Percentiles rank a stretch among this genome's conserved stretches.
Conservation (phyloP, 495 filamentous ascomycete species). For the Parathielavia hyrcaniae region DNA sequence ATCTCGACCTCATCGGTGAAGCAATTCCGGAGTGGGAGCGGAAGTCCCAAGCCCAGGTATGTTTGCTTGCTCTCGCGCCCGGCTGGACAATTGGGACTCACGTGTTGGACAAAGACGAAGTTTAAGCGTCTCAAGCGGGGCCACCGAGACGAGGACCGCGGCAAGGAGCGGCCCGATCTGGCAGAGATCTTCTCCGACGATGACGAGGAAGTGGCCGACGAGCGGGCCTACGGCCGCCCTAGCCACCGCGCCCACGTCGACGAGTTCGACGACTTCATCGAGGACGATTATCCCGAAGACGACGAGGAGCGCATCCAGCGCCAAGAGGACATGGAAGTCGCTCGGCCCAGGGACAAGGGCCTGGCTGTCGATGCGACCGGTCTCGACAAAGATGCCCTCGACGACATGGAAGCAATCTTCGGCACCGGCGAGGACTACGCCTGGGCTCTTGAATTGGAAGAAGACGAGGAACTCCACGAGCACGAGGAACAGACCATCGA, state of each 20-base stretch:
- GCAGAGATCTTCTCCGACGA: constrained; percentile 94
- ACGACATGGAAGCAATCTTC: constrained; percentile 93
- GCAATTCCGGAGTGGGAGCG: constrained; percentile 62
- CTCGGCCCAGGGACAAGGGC: constrained; percentile 59
- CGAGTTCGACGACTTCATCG: constrained; percentile 96
- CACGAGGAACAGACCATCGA: constrained; percentile 66
- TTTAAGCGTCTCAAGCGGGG: constrained; percentile 95
- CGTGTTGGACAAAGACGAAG: constrained; percentile 56
- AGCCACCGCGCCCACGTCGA: constrained; percentile 56
- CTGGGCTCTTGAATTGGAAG: constrained; percentile 82
- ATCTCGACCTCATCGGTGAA: constrained; percentile 88
- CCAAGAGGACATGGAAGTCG: constrained; percentile 82
- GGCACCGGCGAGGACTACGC: constrained; percentile 92
- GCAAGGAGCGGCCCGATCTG: constrained; percentile 61
- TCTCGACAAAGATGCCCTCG: constrained; percentile 81
- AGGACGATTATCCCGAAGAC: constrained; percentile 87
- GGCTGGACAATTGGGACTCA: constrained; percentile 23
- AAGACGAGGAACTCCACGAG: constrained; percentile 66
- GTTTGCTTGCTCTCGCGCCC: constrained; percentile 4
- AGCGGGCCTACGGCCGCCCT: constrained; percentile 45
- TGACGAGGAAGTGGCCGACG: constrained; percentile 67
- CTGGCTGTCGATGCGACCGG: constrained; percentile 64
- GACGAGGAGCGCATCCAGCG: constrained; percentile 68
- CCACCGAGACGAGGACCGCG: constrained; percentile 61
- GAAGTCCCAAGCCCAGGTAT: constrained; percentile 57